Evolutionary conservation across 2,329 filamentous ascomycete genomes (phyloP).

Genomic region (Alternaria arbusti): DNA sequence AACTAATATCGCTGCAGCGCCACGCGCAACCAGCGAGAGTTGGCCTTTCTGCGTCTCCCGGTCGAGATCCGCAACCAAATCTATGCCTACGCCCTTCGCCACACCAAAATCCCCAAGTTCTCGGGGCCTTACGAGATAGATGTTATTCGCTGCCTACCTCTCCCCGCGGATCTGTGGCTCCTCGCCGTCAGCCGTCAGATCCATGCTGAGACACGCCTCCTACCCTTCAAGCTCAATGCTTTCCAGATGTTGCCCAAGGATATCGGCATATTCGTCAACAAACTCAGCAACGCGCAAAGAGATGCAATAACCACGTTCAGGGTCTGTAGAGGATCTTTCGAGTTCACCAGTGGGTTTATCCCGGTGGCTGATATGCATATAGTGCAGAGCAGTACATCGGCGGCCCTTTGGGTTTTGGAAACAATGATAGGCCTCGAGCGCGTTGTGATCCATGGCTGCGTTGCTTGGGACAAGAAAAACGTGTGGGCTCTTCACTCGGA

Average conservation of each 20-base stretch:
- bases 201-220: background rate
- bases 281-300: background rate
- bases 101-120: background rate
- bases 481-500: background rate
- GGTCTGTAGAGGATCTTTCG: background rate
- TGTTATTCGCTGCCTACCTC: background rate
- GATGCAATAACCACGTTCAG: background rate
- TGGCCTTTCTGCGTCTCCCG: background rate
- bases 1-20: background rate
- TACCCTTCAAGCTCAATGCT: background rate
- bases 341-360: background rate
- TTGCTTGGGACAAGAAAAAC: background rate
- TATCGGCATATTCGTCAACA: background rate
- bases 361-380: background rate
- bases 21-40: background rate
- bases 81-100: background rate
- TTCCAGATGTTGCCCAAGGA: background rate
- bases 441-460: background rate
- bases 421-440: background rate
- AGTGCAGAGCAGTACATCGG: background rate
- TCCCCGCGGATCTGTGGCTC: background rate
- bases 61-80: background rate
- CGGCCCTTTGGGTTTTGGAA: background rate
- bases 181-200: background rate
- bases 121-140: accelerated